Evolutionary conservation across 345 rosid species (phyloP).

Genomic region (Syzygium aromaticum): DNA sequence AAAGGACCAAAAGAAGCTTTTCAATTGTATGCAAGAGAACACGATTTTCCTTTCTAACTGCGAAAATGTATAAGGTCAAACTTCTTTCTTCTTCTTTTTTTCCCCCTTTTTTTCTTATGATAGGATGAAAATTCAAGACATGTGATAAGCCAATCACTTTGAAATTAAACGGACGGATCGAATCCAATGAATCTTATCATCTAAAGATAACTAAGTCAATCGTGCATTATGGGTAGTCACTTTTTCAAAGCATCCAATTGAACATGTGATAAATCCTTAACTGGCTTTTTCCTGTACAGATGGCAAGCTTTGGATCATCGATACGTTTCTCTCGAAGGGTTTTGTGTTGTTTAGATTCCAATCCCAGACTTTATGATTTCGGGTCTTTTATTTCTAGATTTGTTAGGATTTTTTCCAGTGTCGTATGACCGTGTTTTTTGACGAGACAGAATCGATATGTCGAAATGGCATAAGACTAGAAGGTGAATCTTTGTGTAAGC

Average conservation of each 20-base stretch:
- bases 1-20: background rate
- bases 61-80: background rate
- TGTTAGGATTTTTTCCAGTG: background rate
- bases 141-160: background rate
- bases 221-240: background rate
- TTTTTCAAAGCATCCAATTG: background rate
- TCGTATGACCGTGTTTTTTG: background rate
- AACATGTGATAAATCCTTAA: background rate
- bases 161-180: background rate
- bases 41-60: background rate
- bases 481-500: background rate
- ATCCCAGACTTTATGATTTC: background rate
- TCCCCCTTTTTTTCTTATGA: background rate
- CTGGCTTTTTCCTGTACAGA: background rate
- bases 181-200: background rate
- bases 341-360: background rate
- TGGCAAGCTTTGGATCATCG: background rate
- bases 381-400: background rate
- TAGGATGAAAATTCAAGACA: background rate
- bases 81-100: background rate
- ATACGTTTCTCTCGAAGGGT: background rate
- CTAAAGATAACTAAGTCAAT: background rate
- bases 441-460: background rate
- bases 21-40: background rate
- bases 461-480: background rate